phyloP scores from a whole-genome alignment of 2,329 filamentous ascomycete species.

The Aspergillaceae sp. region DNA sequence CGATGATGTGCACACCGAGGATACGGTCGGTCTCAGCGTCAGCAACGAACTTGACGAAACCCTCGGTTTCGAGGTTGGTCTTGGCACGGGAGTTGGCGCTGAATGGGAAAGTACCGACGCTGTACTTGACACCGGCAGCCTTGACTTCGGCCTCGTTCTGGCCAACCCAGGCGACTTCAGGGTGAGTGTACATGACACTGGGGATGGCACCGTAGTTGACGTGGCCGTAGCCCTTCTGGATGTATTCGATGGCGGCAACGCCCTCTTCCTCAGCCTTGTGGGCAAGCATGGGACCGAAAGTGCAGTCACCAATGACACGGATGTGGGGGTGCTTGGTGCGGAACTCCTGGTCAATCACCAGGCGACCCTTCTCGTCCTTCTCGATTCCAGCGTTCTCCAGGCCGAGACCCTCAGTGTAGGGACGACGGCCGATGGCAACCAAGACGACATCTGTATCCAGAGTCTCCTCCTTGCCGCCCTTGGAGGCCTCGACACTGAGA shows the following conservation, averaged over 20 bases:
- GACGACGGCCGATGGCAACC: constrained; percentile 90
- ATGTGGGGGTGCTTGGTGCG: constrained; percentile 97
- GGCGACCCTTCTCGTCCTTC: constrained; percentile 78
- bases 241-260: constrained; percentile 90
- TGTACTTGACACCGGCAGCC: constrained; percentile 81
- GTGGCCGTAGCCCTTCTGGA: constrained; percentile 95
- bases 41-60: constrained; percentile 92
- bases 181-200: constrained; percentile 98
- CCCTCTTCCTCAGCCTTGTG: constrained; percentile 99
- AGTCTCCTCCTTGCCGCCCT: constrained; percentile 90
- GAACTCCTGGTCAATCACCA: constrained; percentile 98
- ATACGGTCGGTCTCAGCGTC: constrained; percentile 95
- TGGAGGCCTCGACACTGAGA: constrained; percentile 80
- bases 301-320: constrained; percentile 89
- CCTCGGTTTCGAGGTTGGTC: constrained; percentile 95
- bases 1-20: constrained; percentile 92
- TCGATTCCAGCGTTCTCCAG: constrained; percentile 76
- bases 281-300: constrained; percentile 96
- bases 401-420: constrained; percentile 84
- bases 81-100: constrained; percentile 96
- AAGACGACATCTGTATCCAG: constrained; percentile 92
- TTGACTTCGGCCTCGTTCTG: constrained; percentile 97
- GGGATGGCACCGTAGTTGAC: constrained; percentile 98
- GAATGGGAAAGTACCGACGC: constrained; percentile 91
- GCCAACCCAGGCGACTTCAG: constrained; percentile 96